A percentile compares a stretch with the other conserved stretches of the same genome.
Conservation (phyloP, 306 rosid species). For the Clitoria ternatea region DNA sequence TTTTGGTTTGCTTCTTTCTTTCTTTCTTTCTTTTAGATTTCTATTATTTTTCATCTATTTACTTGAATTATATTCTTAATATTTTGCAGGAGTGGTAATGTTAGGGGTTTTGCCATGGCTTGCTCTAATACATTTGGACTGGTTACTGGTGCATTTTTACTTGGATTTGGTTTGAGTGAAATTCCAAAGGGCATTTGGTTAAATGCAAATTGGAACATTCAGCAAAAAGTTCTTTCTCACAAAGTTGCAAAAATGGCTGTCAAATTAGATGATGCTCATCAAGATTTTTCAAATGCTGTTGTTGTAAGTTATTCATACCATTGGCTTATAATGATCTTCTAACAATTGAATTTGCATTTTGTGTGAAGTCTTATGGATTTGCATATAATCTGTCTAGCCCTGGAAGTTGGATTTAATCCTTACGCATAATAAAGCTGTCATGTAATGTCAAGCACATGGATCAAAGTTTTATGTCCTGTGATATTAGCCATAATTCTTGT, state of each 20-base stretch:
- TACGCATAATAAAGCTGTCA: neutral
- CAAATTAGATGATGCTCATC: constrained; percentile 92
- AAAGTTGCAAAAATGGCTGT: constrained; percentile 93
- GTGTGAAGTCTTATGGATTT: neutral
- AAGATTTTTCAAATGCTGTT: constrained; percentile 85
- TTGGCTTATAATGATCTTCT: neutral
- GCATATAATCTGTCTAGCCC: neutral
- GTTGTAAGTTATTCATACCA: constrained; percentile 49
- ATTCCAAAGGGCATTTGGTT: constrained; percentile 86
- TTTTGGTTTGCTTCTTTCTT: constrained; percentile 53
- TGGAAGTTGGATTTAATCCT: neutral
- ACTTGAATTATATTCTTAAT: neutral
- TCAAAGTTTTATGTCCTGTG: neutral
- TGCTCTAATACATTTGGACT: constrained; percentile 99
- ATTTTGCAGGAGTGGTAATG: constrained; percentile 55
- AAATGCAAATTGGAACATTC: constrained; percentile 72
- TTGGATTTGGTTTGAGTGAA: constrained; percentile 97
- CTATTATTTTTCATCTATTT: neutral
- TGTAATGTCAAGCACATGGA: neutral
- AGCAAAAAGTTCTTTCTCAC: constrained; percentile 83
- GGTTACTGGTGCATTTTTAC: constrained; percentile 96
- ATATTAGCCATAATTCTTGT: neutral
- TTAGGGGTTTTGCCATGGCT: constrained; percentile 88
- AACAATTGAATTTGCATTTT: neutral
- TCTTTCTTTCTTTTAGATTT: constrained; percentile 17